Percentiles rank a stretch among this genome's conserved stretches.
Conservation (phyloP, 192 early-diverging fungal genomes). For the Mortierella antarctica region DNA sequence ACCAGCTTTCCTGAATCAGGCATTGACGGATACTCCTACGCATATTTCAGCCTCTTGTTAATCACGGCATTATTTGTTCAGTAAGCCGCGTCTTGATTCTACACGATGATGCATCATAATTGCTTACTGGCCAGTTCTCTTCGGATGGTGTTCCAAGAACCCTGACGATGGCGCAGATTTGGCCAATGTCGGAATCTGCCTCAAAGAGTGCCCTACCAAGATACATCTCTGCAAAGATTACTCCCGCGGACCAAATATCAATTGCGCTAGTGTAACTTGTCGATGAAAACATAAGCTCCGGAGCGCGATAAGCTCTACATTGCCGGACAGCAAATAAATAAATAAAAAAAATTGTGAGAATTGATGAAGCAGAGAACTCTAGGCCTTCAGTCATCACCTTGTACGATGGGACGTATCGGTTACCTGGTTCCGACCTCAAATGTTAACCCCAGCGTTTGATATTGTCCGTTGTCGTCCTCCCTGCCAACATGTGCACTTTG, state of each 20-base stretch:
- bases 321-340: too few species aligned
- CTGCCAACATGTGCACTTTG: not conserved
- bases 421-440: slow-evolving; percentile 53
- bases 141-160: slow-evolving; percentile 55
- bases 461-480: not conserved
- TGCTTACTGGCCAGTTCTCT: slow-evolving; percentile 55
- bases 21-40: slow-evolving; percentile 36
- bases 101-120: too few species aligned
- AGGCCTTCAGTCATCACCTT: not conserved
- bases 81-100: not conserved
- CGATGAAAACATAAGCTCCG: slow-evolving; percentile 59
- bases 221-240: slow-evolving; percentile 61
- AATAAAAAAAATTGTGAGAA: not conserved
- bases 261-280: slow-evolving; percentile 52
- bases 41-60: not conserved
- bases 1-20: slow-evolving; percentile 47
- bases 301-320: slow-evolving; percentile 58
- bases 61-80: not conserved
- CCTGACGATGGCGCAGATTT: slow-evolving; percentile 57
- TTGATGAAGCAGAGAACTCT: not conserved
- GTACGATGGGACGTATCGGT: not conserved
- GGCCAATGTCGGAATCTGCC: slow-evolving; percentile 61
- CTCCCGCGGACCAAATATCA: slow-evolving; percentile 65
- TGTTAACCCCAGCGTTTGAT: slow-evolving; percentile 10
- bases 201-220: slow-evolving; percentile 46